Evolutionary conservation across 2,329 filamentous ascomycete genomes (phyloP), one percentile per base, ranked within the genome.

Genomic region (Coniochaeta prunicola): DNA sequence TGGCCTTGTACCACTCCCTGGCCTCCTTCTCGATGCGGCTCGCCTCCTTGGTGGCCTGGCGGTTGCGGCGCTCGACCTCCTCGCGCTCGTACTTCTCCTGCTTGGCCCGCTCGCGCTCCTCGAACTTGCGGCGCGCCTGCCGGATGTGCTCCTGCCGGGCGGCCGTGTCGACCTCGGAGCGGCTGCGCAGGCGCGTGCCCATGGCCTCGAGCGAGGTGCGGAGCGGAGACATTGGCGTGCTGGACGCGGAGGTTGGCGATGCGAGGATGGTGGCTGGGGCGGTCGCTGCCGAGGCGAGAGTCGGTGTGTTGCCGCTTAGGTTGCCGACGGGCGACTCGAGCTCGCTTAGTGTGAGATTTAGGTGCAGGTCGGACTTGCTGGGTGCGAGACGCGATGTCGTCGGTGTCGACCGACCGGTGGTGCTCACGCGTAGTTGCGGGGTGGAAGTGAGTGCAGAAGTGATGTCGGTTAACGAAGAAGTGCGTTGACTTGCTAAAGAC

Each of bases 71-170:
- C 62, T 77, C 77, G 59, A 81, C 76, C 73, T 85, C 78, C 64
- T 85, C 81, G 13, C 80, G 79, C 17, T 80, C 83, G 55, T 83
- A 82, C 66, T 85, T 86, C 67, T 86, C 84, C 36, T 86, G 80
- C 71, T 87, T 87, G 57, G 74, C 74, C 17, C 76, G 76, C 69
- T 88, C 83, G 67, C 81, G 83, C 67, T 84, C 80, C 66, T 85
- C 79, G 62, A 87, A 87, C 66, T 82, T 84, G 64, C 82, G 81
- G 57, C 85, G 83, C 4, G 83, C 84, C 65, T 81, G 80, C 50
- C 81, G 79, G 34, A 88, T 80, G 45, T 83, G 80, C 61, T 85
- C 82, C 56, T 79, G 74, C 30, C 81, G 80, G 1, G 76, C 76
- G 13, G 73, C 76, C 6, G 80, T 78, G 66, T 85, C 82, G 17